phyloP scores from a whole-genome alignment of 2,329 filamentous ascomycete species.

The Aspergillus persii region DNA sequence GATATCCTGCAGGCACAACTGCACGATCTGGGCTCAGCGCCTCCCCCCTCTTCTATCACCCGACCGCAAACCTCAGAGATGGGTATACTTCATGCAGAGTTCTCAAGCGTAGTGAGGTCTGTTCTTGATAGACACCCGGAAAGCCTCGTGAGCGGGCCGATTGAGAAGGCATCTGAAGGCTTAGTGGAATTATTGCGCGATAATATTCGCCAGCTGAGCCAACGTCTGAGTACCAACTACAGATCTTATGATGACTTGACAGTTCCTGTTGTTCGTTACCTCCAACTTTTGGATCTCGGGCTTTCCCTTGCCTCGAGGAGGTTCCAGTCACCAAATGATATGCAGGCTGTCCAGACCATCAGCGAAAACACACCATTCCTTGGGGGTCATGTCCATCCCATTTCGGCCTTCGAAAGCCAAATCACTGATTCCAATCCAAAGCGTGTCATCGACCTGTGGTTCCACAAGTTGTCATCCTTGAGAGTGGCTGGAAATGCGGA shows the following conservation, averaged over 20 bases:
- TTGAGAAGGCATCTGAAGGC: constrained; percentile 21
- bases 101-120: constrained; percentile 71
- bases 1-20: constrained; percentile 63
- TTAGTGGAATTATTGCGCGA: constrained; percentile 46
- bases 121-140: constrained; percentile 48
- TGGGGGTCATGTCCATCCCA: constrained; percentile 26
- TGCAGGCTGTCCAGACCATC: constrained; percentile 27
- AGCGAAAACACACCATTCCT: constrained; percentile 41
- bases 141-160: constrained; percentile 22
- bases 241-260: constrained; percentile 83
- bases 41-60: constrained; percentile 66
- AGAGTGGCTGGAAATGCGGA: constrained; percentile 34
- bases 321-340: constrained; percentile 13
- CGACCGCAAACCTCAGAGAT: constrained; percentile 69
- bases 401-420: constrained; percentile 10
- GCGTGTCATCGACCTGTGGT: constrained; percentile 33
- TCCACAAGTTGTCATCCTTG: constrained; percentile 39
- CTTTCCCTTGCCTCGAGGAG: constrained; percentile 57
- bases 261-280: constrained; percentile 71
- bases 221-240: constrained; percentile 67
- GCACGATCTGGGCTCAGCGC: constrained; percentile 62
- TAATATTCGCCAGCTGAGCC: constrained; percentile 67
- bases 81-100: constrained; percentile 73
- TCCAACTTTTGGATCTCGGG: constrained; percentile 76
- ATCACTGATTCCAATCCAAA: constrained; percentile 16